Conservation (phyloP, 2,329 filamentous ascomycete species). For the Lasiodiplodia citricola region DNA sequence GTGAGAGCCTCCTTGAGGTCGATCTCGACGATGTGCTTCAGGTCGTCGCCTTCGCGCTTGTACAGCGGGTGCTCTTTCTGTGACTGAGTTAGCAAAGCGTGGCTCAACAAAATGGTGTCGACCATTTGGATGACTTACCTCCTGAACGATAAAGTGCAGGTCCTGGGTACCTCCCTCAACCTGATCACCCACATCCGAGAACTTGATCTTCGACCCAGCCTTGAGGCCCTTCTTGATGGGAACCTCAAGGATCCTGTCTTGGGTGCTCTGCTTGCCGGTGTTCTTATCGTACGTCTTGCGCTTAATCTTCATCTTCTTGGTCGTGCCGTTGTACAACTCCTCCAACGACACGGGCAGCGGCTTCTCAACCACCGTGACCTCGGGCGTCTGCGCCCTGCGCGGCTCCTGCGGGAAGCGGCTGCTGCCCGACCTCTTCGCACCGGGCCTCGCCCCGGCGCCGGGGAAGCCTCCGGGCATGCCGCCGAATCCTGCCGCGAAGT, state of each 20-base stretch:
- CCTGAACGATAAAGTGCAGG: constrained; percentile 90
- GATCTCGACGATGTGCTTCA: constrained; percentile 78
- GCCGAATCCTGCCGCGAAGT: constrained; percentile 49
- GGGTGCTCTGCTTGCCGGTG: constrained; percentile 80
- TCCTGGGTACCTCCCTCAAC: constrained; percentile 96
- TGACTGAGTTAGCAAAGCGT: constrained; percentile 31
- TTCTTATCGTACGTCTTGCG: constrained; percentile 87
- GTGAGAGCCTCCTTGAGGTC: constrained; percentile 92
- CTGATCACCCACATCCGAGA: constrained; percentile 95
- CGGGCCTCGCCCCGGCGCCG: constrained; percentile 43
- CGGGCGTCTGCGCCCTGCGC: constrained; percentile 67
- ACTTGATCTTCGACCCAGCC: constrained; percentile 98
- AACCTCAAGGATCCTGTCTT: constrained; percentile 90
- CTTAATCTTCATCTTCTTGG: constrained; percentile 98
- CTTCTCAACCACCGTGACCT: constrained; percentile 90
- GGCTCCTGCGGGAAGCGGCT: constrained; percentile 39
- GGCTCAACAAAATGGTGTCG: not conserved
- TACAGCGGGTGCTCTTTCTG: constrained; percentile 88
- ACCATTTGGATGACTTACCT: constrained; percentile 64
- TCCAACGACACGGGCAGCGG: constrained; percentile 81
- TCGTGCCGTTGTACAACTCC: constrained; percentile 83
- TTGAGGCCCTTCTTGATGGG: constrained; percentile 96
- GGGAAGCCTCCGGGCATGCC: constrained; percentile 39
- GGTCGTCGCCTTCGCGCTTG: constrained; percentile 85
- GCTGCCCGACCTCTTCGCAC: constrained; percentile 39